phyloP scores from a whole-genome alignment of 768 basidiomycete genomes.

The Rhizopogon roseolus region DNA sequence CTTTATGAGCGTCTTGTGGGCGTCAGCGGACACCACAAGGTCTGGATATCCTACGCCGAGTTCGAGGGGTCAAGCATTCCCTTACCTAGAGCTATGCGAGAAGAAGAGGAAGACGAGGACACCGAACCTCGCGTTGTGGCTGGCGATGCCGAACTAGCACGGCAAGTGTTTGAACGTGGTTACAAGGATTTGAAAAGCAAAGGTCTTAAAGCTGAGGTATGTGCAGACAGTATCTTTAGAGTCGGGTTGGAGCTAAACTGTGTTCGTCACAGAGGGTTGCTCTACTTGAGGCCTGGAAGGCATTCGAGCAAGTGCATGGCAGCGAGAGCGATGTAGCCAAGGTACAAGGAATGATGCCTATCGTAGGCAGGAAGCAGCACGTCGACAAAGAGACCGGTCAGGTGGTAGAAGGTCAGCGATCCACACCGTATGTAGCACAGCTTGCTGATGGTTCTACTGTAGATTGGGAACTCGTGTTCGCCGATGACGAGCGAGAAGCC shows the following conservation, averaged over 20 bases:
- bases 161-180: constrained; percentile 79
- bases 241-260: not conserved
- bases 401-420: constrained; percentile 71
- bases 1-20: constrained; percentile 88
- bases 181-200: constrained; percentile 84
- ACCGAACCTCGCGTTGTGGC: constrained; percentile 52
- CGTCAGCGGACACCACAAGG: constrained; percentile 91
- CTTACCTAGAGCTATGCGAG: constrained; percentile 55
- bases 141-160: constrained; percentile 65
- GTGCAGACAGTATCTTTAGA: constrained; percentile 10
- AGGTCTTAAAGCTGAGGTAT: constrained; percentile 83
- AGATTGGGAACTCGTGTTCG: constrained; percentile 96
- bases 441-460: constrained; percentile 2
- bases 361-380: constrained; percentile 78
- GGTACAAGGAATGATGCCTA: constrained; percentile 92
- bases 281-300: constrained; percentile 92
- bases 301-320: constrained; percentile 83
- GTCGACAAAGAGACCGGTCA: constrained; percentile 84
- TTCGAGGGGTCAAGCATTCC: constrained; percentile 84
- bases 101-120: constrained; percentile 60
- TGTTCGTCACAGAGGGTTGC: constrained; percentile 67
- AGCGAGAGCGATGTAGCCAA: constrained; percentile 66
- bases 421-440: not conserved
- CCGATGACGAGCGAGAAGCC: constrained; percentile 92
- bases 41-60: constrained; percentile 93